A percentile compares a stretch with the other conserved stretches of the same genome.
These are phyloP conservation scores for Metarhizium robertsii DNA, from an alignment of 2,329 filamentous ascomycete species.

Conservation along the genomic window DNA sequence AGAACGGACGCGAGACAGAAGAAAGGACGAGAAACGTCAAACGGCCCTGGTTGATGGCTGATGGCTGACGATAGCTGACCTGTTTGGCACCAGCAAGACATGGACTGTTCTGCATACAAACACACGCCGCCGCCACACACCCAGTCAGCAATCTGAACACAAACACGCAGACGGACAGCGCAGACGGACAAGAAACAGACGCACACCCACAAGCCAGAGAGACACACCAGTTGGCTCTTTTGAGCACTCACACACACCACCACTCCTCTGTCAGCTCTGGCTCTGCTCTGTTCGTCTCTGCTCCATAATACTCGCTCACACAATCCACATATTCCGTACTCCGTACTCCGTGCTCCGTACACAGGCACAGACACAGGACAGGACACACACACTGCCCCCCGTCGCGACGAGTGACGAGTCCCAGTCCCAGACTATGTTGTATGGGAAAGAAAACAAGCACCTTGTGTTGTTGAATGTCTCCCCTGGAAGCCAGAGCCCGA, in stretches of 20 bases:
- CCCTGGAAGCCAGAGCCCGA: slow-evolving; percentile 4
- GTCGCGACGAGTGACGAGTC: slow-evolving; percentile 5
- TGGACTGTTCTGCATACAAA: neutral
- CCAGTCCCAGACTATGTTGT: slow-evolving; percentile 1
- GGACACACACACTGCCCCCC: neutral
- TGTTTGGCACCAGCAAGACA: neutral
- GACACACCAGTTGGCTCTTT: neutral
- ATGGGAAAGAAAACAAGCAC: slow-evolving; percentile 4
- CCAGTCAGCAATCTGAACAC: neutral
- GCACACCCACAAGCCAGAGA: neutral
- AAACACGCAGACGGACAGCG: neutral
- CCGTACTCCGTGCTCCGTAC: neutral
- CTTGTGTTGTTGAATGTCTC: slow-evolving; percentile 2
- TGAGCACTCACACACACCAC: neutral
- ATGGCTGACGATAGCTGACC: neutral
- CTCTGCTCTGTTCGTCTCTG: neutral
- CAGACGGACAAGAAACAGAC: slow-evolving; percentile 3
- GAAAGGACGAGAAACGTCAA: neutral
- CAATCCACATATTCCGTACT: neutral
- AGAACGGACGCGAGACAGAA: neutral
- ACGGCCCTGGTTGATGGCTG: no score
- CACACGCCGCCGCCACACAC: neutral
- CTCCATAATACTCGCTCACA: neutral
- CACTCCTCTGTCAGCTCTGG: neutral
- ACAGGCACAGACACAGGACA: neutral